Conservation (phyloP, 257 asterid species). For the Solanum paucissectum region DNA sequence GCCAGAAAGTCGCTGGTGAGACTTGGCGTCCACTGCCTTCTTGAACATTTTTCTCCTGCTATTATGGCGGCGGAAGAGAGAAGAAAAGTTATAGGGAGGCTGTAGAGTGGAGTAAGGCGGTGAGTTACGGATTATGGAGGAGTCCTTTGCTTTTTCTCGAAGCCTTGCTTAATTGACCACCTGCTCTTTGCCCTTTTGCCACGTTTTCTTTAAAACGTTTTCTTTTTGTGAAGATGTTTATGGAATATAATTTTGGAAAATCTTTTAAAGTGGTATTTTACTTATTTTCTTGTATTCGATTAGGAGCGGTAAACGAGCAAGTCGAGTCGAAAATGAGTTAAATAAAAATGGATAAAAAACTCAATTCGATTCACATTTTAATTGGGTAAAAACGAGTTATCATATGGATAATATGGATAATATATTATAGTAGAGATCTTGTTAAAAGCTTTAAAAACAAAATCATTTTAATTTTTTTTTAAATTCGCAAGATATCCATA, state of each 20-base stretch:
- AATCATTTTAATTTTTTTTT: no score
- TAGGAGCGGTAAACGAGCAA: no score
- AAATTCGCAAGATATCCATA: no score
- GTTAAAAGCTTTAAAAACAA: no score
- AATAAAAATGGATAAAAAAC: no score
- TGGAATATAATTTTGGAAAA: background rate
- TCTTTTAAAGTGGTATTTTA: no score
- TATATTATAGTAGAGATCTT: no score
- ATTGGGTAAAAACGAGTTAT: no score
- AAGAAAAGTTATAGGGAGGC: background rate
- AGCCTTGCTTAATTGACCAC: background rate
- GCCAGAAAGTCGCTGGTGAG: conserved; percentile 89
- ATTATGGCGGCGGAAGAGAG: background rate
- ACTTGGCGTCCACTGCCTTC: conserved; percentile 77
- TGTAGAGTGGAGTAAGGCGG: background rate
- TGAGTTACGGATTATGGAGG: background rate
- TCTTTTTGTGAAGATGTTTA: background rate
- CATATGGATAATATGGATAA: no score
- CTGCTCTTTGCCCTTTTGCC: background rate
- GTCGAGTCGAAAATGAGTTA: no score
- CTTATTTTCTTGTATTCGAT: no score
- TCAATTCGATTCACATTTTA: no score
- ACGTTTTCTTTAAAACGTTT: background rate
- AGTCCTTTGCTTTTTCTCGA: background rate
- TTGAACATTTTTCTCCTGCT: conserved; percentile 53